Base-by-base conservation (phyloP, 2,329 filamentous ascomycete genomes). In the Alternaria ethzedia region DNA sequence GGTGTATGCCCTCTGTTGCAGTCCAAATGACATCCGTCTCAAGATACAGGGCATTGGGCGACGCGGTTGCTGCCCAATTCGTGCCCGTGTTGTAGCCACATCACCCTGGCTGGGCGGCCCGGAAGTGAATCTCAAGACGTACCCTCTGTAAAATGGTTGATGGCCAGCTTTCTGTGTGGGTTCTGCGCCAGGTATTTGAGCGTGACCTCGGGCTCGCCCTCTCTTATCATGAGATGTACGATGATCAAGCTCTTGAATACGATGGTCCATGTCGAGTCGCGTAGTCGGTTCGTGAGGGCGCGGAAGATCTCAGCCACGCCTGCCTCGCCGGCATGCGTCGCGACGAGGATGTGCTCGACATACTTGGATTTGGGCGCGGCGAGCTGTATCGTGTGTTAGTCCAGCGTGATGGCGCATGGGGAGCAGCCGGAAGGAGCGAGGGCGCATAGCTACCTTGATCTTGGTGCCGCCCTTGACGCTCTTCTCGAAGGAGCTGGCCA, bases 221-320 rank as follows among this genome's bases (percentile, higher is more conserved):
- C 96, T 71, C 96, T 89, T 78, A 99, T 96, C 96, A 99, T 98
- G 65, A 98, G 84, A 80, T 99, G 96, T 50, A 97, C 89, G 52
- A 97, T 96, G 74, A 98, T 97, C 70, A 99, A 85, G 73, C 93
- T 91, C 85, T 99, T 99, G 89, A 97, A 97, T 69, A 97, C 95
- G 61, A 98, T 94, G n/a, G 96, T 99, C 96, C 96, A 99, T 85
- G 96, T 97, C 71, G 95, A 95, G 80, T 99, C 96, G 78, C 94
- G 91, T 70, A 99, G 83, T 56, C 96, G 89, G 79, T 93, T 89
- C 78, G 96, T 94, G 58, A 99, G 85, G 45, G 94, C 93, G 65
- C 96, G 90, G 80, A 99, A 98, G 76, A 99, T 92, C 83, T 99
- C 96, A 64, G 91, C 95, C 64, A 99, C 93, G 70, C 95, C 96